Evolutionary conservation across 2,329 filamentous ascomycete species (phyloP), one percentile per base, ranked within the genome.

Genomic region (Aureobasidium sp.): DNA sequence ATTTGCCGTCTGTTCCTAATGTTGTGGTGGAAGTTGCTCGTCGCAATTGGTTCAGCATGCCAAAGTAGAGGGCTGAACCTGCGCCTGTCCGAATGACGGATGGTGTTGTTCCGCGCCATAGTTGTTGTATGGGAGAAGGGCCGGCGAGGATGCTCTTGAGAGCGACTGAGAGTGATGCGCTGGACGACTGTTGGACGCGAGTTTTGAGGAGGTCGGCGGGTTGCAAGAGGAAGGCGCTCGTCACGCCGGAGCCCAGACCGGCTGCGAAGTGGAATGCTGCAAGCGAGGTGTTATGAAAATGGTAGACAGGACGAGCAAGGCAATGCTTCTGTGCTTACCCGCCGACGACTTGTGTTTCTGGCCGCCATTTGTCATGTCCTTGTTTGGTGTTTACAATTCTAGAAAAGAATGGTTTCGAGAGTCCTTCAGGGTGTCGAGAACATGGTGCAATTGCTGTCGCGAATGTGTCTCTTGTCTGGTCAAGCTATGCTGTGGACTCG

Each of bases 161-260:
- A 20, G 88, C 89, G 27, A 80, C 78, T 59, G 84, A 75, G 62
- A 97, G 83, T 2, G 90, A 70, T 37, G 68, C 85, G 47, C 84
- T 82, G 53, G 85, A 85, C 37, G 90, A 90, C 75, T 97, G 94
- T 73, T 99, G 94, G 44, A 97, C 87, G 51, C 94, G 88, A 34
- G 94, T 99, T 77, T 99, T 99, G 73, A 99, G 86, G 4, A 99
- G 87, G 76, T 99, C 94, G 70, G 94, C 89, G 29, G 94, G 94
- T 75, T 99, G 94, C 17, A 99, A 84, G 61, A 97, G 86, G 64
- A 96, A 86, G 61, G 94, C 92, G 58, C 91, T 94, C 66, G 90
- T 84, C 56, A 96, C 82, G 69, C 94, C 94, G 8, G 92, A 97
- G 70, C 85, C 85, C 62, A 97, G 84, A 66, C 94, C 94, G 66